phyloP scores from a whole-genome alignment of 2,329 filamentous ascomycete species.

The Aureobasidium uvarum region DNA sequence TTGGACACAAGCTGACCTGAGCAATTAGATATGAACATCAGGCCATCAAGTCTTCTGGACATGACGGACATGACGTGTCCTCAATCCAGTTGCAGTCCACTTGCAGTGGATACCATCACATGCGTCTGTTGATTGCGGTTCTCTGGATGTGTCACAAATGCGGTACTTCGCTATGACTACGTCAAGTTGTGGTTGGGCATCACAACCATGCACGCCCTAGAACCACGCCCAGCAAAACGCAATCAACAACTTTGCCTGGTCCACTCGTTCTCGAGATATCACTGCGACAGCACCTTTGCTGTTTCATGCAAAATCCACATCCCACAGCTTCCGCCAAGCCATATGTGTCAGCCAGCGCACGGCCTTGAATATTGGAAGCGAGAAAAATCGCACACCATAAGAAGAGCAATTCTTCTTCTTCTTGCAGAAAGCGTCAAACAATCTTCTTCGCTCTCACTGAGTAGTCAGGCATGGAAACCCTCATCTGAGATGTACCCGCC shows the following conservation, averaged over 20 bases:
- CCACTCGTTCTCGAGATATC: background rate
- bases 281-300: too few relatives aligned
- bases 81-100: background rate
- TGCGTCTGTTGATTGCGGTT: background rate
- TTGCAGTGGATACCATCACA: background rate
- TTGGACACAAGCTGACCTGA: constrained; percentile 8
- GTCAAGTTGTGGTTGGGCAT: background rate
- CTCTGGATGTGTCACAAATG: background rate
- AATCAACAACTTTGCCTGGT: too few relatives aligned
- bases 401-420: constrained; percentile 1
- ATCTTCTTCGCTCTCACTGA: background rate
- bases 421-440: background rate
- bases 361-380: constrained; percentile 11
- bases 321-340: constrained; percentile 1
- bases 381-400: constrained; percentile 18
- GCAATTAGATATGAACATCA: background rate
- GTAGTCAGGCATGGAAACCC: too few relatives aligned
- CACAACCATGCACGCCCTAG: too few relatives aligned
- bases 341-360: constrained; percentile 9
- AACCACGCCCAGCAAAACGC: too few relatives aligned
- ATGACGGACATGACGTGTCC: background rate
- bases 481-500: too few relatives aligned
- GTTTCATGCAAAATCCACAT: background rate
- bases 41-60: background rate
- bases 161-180: background rate